phyloP scores from a whole-genome alignment of 371 early-diverging fungal species.

The Mortierella sp. region DNA sequence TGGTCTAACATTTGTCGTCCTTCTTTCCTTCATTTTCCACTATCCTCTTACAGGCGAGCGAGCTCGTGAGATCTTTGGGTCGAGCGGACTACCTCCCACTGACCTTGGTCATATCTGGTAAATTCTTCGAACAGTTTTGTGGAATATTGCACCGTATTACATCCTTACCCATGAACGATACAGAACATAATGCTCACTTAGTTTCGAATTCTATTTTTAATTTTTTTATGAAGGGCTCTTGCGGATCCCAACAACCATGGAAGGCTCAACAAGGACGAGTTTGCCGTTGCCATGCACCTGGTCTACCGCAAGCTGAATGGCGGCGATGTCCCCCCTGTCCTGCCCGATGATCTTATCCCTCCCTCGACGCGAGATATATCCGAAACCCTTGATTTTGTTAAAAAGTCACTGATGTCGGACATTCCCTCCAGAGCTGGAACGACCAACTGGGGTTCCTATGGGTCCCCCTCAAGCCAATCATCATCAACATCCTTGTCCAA shows the following conservation, averaged over 20 bases:
- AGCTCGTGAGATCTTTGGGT: constrained; percentile 88
- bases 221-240: constrained; percentile 71
- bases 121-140: not conserved
- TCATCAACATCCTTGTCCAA: constrained; percentile 43
- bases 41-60: constrained; percentile 66
- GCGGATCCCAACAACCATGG: constrained; percentile 90
- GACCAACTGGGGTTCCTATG: constrained; percentile 42
- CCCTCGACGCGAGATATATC: constrained; percentile 79
- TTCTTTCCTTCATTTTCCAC: not conserved
- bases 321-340: constrained; percentile 78
- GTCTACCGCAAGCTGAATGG: constrained; percentile 88
- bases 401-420: constrained; percentile 67
- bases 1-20: not conserved
- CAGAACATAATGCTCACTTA: not conserved
- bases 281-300: constrained; percentile 95
- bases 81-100: constrained; percentile 84
- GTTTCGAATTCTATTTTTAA: not conserved
- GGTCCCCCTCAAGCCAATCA: constrained; percentile 28
- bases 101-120: constrained; percentile 92
- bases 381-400: constrained; percentile 70
- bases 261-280: constrained; percentile 91
- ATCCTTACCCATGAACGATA: not conserved
- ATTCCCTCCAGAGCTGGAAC: constrained; percentile 59
- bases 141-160: not conserved
- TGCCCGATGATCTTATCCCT: constrained; percentile 89